phyloP scores from a whole-genome alignment of 2,329 filamentous ascomycete genomes.

The Sclerotinia nivalis region DNA sequence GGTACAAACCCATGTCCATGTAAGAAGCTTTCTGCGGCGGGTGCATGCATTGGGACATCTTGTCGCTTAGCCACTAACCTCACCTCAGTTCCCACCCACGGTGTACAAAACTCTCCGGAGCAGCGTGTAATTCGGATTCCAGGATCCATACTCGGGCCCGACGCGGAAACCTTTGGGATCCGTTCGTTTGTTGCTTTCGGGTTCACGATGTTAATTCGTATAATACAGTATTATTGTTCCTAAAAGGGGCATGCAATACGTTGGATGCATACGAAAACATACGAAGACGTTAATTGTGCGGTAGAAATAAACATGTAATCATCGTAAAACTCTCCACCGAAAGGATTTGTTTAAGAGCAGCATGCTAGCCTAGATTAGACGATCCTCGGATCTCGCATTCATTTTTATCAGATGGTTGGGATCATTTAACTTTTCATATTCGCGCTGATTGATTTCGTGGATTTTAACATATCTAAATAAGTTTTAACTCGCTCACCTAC shows the following conservation, averaged over 20 bases:
- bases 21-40: not conserved
- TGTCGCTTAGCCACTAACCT: constrained; percentile 9
- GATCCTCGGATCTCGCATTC: not conserved
- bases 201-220: not conserved
- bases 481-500: not conserved
- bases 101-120: not conserved
- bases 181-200: not conserved
- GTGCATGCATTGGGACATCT: not conserved
- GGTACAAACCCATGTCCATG: not conserved
- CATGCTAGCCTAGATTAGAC: not conserved
- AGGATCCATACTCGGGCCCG: constrained; percentile 18
- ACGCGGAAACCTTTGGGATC: not conserved
- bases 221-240: too few species aligned
- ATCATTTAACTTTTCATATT: not conserved
- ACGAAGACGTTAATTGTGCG: not conserved
- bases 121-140: not conserved
- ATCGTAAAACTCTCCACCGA: not conserved
- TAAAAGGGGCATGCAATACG: too few species aligned
- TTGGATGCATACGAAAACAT: not conserved
- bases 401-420: too few species aligned
- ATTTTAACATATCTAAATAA: not conserved
- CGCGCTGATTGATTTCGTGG: not conserved
- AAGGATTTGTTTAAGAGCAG: not conserved
- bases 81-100: not conserved
- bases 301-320: not conserved